phyloP scores from a whole-genome alignment of 2,329 filamentous ascomycete species.

The Emericellopsis cladophorae region DNA sequence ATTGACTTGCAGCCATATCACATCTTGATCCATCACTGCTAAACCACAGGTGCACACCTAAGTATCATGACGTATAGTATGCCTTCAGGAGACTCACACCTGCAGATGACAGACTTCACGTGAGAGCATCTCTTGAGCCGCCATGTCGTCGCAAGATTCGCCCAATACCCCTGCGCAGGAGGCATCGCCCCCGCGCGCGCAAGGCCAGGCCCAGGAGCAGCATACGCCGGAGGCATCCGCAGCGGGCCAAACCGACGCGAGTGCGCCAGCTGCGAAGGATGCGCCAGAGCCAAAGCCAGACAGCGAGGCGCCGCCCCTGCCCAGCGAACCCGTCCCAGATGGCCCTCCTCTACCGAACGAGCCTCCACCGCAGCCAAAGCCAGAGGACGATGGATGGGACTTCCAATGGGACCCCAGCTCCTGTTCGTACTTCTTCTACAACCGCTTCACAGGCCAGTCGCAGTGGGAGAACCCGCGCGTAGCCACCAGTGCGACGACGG shows the following conservation, averaged over 20 bases:
- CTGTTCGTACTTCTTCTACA: constrained; percentile 73
- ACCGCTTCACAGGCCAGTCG: constrained; percentile 59
- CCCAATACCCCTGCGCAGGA: constrained; percentile 1
- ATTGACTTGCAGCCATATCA: not conserved
- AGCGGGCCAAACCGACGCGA: not conserved
- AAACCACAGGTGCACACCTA: constrained; percentile 2
- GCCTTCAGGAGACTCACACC: constrained; percentile 21
- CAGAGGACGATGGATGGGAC: constrained; percentile 69
- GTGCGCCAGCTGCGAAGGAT: not conserved
- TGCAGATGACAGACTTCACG: constrained; percentile 18
- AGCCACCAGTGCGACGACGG: constrained; percentile 9
- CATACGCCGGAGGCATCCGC: too few species aligned
- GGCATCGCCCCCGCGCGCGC: not conserved
- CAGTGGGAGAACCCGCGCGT: constrained; percentile 85
- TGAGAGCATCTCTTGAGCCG: constrained; percentile 8
- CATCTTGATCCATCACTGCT: too few species aligned
- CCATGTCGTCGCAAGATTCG: constrained; percentile 7
- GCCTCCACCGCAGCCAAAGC: constrained; percentile 23
- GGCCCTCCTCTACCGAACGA: constrained; percentile 23
- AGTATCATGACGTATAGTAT: constrained; percentile 9
- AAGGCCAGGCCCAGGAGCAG: too few species aligned
- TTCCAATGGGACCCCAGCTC: constrained; percentile 60
- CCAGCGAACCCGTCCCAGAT: constrained; percentile 15
- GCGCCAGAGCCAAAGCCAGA: constrained; percentile 2
- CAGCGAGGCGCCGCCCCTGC: constrained; percentile 20